These are phyloP conservation scores for Paramecium biaurelia DNA, from an alignment of 73 alveolate species.

Conservation along the genomic window DNA sequence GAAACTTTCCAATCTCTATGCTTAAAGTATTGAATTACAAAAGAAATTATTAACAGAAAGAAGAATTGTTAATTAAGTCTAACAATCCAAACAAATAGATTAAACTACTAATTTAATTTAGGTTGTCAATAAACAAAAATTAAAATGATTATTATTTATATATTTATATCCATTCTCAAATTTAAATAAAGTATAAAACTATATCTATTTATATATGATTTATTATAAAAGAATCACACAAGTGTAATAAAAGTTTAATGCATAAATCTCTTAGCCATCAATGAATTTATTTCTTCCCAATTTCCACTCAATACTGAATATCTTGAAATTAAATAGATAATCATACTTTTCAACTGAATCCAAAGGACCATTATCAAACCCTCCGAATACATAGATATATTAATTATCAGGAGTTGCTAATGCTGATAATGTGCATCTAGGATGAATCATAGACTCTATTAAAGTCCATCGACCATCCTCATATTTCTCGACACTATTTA, in stretches of 20 bases:
- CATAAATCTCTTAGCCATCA: slow-evolving; percentile 86
- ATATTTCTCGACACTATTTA: slow-evolving; percentile 80
- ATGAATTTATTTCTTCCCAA: slow-evolving; percentile 81
- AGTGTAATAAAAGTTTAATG: slow-evolving; percentile 66
- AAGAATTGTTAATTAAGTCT: neutral
- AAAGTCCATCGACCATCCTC: slow-evolving; percentile 74
- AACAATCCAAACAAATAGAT: neutral
- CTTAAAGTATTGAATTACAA: neutral
- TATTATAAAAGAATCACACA: neutral
- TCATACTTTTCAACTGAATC: slow-evolving; percentile 83
- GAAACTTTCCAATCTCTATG: slow-evolving; percentile 15
- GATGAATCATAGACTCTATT: slow-evolving; percentile 72
- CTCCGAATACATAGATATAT: slow-evolving; percentile 89
- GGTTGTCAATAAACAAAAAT: neutral
- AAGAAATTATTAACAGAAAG: neutral
- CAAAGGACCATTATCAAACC: slow-evolving; percentile 84
- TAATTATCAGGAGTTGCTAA: slow-evolving; percentile 77
- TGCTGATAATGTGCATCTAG: slow-evolving; percentile 89
- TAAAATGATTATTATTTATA: neutral
- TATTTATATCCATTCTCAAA: neutral
- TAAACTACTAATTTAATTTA: neutral
- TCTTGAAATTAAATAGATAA: neutral
- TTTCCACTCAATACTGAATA: slow-evolving; percentile 77
- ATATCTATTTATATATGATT: neutral
- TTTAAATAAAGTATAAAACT: neutral